These are phyloP conservation scores for Hanseniaspora valbyensis DNA, from an alignment of 805 yeast species.

Conservation along the genomic window DNA sequence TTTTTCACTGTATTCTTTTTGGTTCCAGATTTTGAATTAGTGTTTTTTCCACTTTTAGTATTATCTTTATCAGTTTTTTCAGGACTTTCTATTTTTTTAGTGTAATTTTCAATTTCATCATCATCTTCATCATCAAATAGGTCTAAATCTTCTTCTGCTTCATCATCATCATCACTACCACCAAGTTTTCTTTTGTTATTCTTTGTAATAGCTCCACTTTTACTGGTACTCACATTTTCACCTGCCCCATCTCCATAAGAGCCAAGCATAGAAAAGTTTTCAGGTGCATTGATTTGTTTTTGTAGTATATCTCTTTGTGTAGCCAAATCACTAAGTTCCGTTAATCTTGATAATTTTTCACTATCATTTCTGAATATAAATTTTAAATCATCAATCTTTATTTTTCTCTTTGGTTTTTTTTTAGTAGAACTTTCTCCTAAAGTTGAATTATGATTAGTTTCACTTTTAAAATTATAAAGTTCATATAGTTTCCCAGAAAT, in stretches of 20 bases:
- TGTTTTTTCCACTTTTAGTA: no score
- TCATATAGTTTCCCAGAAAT: constrained; percentile 8
- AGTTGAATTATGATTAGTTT: neutral
- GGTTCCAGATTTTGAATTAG: no score
- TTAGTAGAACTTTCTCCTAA: neutral
- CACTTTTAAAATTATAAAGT: constrained; percentile 8
- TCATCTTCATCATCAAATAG: constrained; percentile 4
- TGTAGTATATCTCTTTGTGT: constrained; percentile 13
- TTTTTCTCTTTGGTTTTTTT: constrained; percentile 1
- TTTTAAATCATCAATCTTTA: constrained; percentile 10
- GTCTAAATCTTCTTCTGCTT: neutral
- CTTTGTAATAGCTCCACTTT: neutral
- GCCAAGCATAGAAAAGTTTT: constrained; percentile 12
- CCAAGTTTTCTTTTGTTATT: neutral
- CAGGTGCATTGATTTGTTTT: constrained; percentile 14
- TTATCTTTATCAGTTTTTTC: neutral
- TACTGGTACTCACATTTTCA: neutral
- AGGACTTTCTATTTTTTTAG: neutral
- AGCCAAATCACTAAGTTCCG: constrained; percentile 13
- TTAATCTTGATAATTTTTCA: constrained; percentile 12
- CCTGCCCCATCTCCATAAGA: constrained; percentile 12
- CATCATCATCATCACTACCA: constrained; percentile 1
- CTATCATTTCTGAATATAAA: constrained; percentile 12
- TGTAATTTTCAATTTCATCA: constrained; percentile 2
- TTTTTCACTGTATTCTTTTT: no score